Percentiles rank a stretch among this genome's conserved stretches.
phyloP scores from a whole-genome alignment of 2,329 filamentous ascomycete species.

The Fusarium dimerum region DNA sequence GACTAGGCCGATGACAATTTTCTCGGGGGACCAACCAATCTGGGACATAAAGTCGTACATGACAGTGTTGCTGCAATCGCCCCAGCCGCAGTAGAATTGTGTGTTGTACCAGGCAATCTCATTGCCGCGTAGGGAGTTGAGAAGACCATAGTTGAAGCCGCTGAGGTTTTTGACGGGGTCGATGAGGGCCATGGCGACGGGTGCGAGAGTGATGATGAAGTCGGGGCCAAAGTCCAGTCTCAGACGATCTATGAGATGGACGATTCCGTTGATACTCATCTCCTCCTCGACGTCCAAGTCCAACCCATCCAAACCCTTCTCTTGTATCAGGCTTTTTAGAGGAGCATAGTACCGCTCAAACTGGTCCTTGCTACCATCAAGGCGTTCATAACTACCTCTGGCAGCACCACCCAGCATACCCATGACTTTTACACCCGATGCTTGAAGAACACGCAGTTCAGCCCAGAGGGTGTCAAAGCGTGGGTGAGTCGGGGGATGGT shows the following conservation, averaged over 20 bases:
- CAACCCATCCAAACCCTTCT: conserved; percentile 65
- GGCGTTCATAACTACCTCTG: conserved; percentile 64
- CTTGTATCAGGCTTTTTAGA: conserved; percentile 63
- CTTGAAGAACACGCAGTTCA: conserved; percentile 72
- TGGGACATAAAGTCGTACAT: conserved; percentile 54
- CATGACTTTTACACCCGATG: conserved; percentile 74
- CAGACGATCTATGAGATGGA: conserved; percentile 67
- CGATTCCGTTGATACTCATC: conserved; percentile 67
- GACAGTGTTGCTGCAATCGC: conserved; percentile 49
- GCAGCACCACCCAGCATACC: conserved; percentile 89
- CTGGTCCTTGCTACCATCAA: conserved; percentile 55
- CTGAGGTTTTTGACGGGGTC: conserved; percentile 62
- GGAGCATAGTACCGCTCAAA: conserved; percentile 78
- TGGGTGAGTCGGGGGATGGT: conserved; percentile 68
- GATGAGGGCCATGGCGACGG: conserved; percentile 73
- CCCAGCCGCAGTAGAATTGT: conserved; percentile 94
- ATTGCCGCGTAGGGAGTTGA: conserved; percentile 67
- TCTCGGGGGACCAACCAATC: conserved; percentile 70
- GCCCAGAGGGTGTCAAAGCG: conserved; percentile 75
- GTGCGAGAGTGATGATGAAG: conserved; percentile 81
- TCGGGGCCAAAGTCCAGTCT: conserved; percentile 66
- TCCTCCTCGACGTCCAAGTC: conserved; percentile 81
- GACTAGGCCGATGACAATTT: conserved; percentile 78
- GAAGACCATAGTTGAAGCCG: conserved; percentile 76
- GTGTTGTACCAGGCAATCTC: conserved; percentile 85